Base-by-base conservation (phyloP, 192 early-diverging fungal genomes). In the Dimargaris verticillata region DNA sequence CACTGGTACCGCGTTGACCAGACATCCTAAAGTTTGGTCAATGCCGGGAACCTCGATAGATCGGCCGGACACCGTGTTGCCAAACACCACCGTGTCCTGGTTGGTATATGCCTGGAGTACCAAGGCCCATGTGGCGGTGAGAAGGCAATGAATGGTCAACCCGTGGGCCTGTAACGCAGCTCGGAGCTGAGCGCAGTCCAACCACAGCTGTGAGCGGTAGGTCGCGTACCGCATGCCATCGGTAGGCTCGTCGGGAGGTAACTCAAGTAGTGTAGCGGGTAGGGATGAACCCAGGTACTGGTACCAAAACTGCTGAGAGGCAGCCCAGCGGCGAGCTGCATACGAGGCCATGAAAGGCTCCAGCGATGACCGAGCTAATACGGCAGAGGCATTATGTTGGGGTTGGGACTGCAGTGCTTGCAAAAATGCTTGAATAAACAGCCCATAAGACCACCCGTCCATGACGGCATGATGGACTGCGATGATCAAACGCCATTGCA, bases 51-150 rank as follows among this genome's bases (percentile, higher is more conserved):
- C 33, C 1, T 25, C 11, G 20, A 59, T 3, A 11, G 14, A 15
- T 4, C 57, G 29, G 0, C 57, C 57, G 6, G 57, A 41, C 17
- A 59, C 57, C 0, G 57, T 59, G 38, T 43, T 14, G 14, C 41
- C 57, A 20, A 59, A 59, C 2, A 59, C 42, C 0, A 59, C 57
- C 5, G n/a, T 38, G 41, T 18, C 0, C 17, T 59, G 29, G 5
- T n/a, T 38, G 6, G 29, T 59, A 15, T 59, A 59, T 0, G 12
- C 0, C 0, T 20, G n/a, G 18, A 59, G 43, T 0, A 59, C 6
- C 18, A 59, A 15, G 14, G 57, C 57, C 57, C 57, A 59, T 18
- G 57, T 22, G 17, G 57, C 1, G 55, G 55, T n/a, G n/a, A n/a
- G n/a, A n/a, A n/a, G n/a, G n/a, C n/a, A n/a, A n/a, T n/a, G n/a